Evolutionary conservation across 176 grass and related monocot genomes (phyloP).

Genomic region (Bolboschoenus planiculmis): DNA sequence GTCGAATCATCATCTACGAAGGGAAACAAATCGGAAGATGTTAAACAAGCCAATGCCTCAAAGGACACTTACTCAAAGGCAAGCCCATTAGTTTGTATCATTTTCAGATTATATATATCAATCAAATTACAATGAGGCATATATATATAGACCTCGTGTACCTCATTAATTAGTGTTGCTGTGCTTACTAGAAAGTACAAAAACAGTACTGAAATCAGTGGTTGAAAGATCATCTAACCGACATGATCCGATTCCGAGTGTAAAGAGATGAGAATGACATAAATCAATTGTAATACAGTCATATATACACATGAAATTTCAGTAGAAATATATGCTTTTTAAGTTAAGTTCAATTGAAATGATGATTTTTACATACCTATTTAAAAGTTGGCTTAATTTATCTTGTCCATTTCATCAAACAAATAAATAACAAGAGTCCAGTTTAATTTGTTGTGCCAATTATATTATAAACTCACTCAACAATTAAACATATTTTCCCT

Average conservation of each 20-base stretch:
- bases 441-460: neutral
- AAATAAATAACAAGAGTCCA: neutral
- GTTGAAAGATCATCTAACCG: neutral
- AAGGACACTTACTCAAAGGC: neutral
- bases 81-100: neutral
- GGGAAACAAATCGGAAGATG: conserved; percentile 12
- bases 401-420: neutral
- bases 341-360: neutral
- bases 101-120: neutral
- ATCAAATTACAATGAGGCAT: neutral
- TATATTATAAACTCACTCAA: neutral
- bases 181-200: neutral
- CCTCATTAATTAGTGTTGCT: too few relatives aligned
- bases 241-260: neutral
- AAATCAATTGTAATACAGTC: neutral
- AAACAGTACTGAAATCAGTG: neutral
- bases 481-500: neutral
- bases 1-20: neutral
- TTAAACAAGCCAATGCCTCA: neutral
- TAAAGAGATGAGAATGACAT: neutral
- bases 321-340: neutral
- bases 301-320: neutral
- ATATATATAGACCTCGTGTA: neutral
- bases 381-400: neutral
- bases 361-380: neutral